phyloP scores from a whole-genome alignment of 2,329 filamentous ascomycete genomes.

The Aquanectria penicillioides region DNA sequence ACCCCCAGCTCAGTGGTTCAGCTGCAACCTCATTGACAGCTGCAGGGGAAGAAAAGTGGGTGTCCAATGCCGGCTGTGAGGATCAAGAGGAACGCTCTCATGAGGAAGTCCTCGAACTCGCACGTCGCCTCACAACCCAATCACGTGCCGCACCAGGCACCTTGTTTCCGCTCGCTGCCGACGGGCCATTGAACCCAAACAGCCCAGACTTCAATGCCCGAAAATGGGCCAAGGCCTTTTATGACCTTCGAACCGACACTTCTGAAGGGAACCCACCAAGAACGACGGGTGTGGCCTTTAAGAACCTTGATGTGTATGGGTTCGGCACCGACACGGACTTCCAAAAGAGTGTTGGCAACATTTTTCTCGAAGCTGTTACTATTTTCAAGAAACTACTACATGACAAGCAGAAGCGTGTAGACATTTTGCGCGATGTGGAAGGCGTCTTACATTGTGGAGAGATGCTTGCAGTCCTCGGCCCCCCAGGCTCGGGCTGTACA shows the following conservation, averaged over 20 bases:
- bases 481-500: constrained; percentile 61
- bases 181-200: constrained; percentile 50
- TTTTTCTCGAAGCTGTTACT: constrained; percentile 34
- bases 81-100: constrained; percentile 11
- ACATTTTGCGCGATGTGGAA: constrained; percentile 33
- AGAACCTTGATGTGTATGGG: constrained; percentile 40
- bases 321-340: constrained; percentile 43
- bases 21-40: constrained; percentile 30
- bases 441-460: constrained; percentile 36
- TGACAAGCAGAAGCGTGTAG: constrained; percentile 19
- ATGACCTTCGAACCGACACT: constrained; percentile 34
- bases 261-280: constrained; percentile 41
- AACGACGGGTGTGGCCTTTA: constrained; percentile 42
- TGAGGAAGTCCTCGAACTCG: constrained; percentile 41
- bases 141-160: constrained; percentile 38
- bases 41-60: constrained; percentile 30
- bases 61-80: not conserved
- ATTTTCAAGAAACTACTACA: constrained; percentile 27
- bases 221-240: constrained; percentile 55
- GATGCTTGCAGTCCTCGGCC: constrained; percentile 53
- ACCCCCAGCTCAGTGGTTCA: constrained; percentile 16
- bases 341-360: constrained; percentile 43
- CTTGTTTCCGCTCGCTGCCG: constrained; percentile 39
- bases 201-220: constrained; percentile 52
- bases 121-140: constrained; percentile 41